Conservation (phyloP, 1,139 yeast species). For the Candida glucosophila region DNA sequence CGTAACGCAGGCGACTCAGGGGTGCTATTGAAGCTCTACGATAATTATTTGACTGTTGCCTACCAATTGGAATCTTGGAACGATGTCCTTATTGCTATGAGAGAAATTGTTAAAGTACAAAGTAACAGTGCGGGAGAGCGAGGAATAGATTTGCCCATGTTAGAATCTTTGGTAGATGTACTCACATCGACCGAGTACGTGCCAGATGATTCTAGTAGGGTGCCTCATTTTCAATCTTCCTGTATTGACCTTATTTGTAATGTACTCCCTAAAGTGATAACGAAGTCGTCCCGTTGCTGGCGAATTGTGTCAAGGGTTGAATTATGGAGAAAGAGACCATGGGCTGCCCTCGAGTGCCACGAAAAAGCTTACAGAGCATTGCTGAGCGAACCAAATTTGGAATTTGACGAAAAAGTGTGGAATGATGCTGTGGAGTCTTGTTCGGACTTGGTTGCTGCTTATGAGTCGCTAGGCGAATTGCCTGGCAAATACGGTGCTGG, state of each 20-base stretch:
- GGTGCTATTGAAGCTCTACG: constrained; percentile 86
- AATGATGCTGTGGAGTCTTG: constrained; percentile 75
- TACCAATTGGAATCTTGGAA: constrained; percentile 77
- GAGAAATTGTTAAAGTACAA: constrained; percentile 46
- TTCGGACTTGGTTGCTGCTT: constrained; percentile 75
- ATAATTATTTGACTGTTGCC: constrained; percentile 78
- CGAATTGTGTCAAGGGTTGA: constrained; percentile 76
- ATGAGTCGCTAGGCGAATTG: constrained; percentile 75
- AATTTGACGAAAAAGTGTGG: constrained; percentile 59
- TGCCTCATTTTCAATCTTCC: constrained; percentile 53
- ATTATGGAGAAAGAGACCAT: constrained; percentile 78
- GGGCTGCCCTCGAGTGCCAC: constrained; percentile 79
- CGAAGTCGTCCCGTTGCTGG: constrained; percentile 72
- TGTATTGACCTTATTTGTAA: constrained; percentile 65
- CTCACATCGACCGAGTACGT: constrained; percentile 49
- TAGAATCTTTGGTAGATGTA: constrained; percentile 66
- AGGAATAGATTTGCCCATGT: constrained; percentile 65
- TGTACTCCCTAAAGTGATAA: constrained; percentile 59
- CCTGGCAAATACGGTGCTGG: constrained; percentile 84
- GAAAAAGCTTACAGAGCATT: constrained; percentile 81
- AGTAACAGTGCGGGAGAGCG: constrained; percentile 49
- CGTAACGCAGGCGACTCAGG: constrained; percentile 55
- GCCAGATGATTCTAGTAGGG: constrained; percentile 24
- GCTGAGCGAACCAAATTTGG: constrained; percentile 57
- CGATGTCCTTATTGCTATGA: constrained; percentile 71